A percentile compares a stretch with the other conserved stretches of the same genome.
Evolutionary conservation across 1,284 basidiomycete genomes (phyloP).

Genomic region (Rhodotorula sp.): DNA sequence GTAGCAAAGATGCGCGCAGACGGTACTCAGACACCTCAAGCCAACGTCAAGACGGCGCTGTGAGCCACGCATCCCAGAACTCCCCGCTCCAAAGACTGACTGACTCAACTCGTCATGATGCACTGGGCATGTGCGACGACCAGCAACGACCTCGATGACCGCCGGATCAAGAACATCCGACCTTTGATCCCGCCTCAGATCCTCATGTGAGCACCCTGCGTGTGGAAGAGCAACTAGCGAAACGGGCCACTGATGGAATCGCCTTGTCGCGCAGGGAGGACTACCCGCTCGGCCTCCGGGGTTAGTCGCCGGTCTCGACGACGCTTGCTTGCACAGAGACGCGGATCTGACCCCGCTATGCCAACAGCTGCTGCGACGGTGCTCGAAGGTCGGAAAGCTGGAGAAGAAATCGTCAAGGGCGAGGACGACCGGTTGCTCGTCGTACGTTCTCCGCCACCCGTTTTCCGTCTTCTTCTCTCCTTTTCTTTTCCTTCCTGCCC

Average conservation of each 20-base stretch:
- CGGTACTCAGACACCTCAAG: conserved; percentile 1
- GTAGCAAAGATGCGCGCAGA: conserved; percentile 1
- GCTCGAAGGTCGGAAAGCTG: conserved; percentile 72
- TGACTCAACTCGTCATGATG: background rate
- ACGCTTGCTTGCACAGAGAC: background rate
- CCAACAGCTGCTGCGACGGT: conserved; percentile 73
- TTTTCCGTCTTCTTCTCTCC: conserved; percentile 53
- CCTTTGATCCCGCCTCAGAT: conserved; percentile 59
- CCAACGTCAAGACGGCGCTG: conserved; percentile 1
- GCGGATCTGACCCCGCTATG: too few species aligned
- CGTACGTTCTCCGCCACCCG: conserved; percentile 59
- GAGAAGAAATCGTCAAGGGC: conserved; percentile 75
- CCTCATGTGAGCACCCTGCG: background rate
- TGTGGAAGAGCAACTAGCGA: too few species aligned
- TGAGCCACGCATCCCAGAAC: background rate
- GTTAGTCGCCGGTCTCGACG: conserved; percentile 49
- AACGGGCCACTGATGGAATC: conserved; percentile 8
- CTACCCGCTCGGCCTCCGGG: conserved; percentile 58
- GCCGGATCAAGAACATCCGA: conserved; percentile 71
- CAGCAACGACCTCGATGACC: conserved; percentile 63
- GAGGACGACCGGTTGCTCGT: conserved; percentile 86
- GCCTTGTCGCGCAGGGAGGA: conserved; percentile 77
- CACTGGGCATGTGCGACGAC: background rate
- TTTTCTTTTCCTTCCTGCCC: background rate
- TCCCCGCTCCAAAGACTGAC: too few species aligned